Conservation (phyloP, 371 early-diverging fungal genomes). For the Mucor piriformis region DNA sequence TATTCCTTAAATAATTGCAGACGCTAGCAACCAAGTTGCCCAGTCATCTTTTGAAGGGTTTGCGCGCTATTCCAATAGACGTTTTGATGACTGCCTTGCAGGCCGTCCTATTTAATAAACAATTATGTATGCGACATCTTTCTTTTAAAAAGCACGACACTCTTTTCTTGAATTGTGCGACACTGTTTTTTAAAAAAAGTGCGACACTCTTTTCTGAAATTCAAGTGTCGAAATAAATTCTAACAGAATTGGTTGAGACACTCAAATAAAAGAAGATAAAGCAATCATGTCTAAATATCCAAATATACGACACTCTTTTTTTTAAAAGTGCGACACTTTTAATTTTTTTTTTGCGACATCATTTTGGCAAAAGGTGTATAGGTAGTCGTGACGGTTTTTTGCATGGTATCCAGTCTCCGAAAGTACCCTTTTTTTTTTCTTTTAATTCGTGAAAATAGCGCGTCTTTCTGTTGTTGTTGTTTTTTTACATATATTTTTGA, state of each 20-base stretch:
- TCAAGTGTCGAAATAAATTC: too few relatives aligned
- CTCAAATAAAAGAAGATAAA: too few relatives aligned
- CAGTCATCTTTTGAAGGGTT: constrained; percentile 15
- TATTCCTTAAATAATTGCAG: constrained; percentile 21
- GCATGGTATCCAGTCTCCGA: not conserved
- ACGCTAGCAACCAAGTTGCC: constrained; percentile 17
- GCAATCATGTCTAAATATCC: too few relatives aligned
- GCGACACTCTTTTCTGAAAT: not conserved
- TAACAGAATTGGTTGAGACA: too few relatives aligned
- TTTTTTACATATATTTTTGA: not conserved
- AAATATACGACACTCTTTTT: constrained; percentile 10
- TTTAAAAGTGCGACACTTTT: not conserved
- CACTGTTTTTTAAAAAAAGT: constrained; percentile 7
- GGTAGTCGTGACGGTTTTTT: not conserved
- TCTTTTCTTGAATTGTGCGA: constrained; percentile 6
- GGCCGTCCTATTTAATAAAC: constrained; percentile 12
- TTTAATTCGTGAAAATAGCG: not conserved
- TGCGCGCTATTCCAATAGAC: constrained; percentile 9
- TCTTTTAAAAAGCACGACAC: constrained; percentile 14
- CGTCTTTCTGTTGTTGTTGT: constrained; percentile 3
- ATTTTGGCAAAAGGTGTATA: not conserved
- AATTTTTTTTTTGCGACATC: not conserved
- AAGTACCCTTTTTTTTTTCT: not conserved
- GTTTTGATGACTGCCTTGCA: constrained; percentile 16
- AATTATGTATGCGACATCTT: not conserved